phyloP scores from a whole-genome alignment of 2,329 filamentous ascomycete species.

The Pseudogymnoascus sp. region DNA sequence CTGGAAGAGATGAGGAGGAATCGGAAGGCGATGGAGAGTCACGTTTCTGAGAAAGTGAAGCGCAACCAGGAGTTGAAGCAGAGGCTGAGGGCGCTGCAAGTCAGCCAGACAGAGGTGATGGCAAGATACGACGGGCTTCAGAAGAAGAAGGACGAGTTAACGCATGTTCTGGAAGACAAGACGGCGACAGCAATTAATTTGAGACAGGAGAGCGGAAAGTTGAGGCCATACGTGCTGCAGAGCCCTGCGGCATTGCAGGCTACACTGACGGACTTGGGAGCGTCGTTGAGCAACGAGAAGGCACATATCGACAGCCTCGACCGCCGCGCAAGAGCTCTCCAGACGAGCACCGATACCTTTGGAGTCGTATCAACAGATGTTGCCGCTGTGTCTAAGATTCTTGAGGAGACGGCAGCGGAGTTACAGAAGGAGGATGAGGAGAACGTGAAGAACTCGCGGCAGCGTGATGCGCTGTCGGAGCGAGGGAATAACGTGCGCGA shows the following conservation, averaged over 20 bases:
- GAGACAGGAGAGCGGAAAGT: conserved; percentile 77
- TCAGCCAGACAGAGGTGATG: conserved; percentile 74
- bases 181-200: conserved; percentile 60
- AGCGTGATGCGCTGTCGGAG: conserved; percentile 80
- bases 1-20: conserved; percentile 75
- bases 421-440: conserved; percentile 88
- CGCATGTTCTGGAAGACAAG: conserved; percentile 62
- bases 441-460: conserved; percentile 66
- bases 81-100: conserved; percentile 68
- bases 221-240: conserved; percentile 86
- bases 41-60: conserved; percentile 75
- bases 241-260: conserved; percentile 77
- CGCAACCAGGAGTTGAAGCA: conserved; percentile 83
- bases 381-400: conserved; percentile 74
- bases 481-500: conserved; percentile 83
- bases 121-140: conserved; percentile 77
- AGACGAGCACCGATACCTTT: conserved; percentile 89
- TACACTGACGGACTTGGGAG: conserved; percentile 70
- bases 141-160: conserved; percentile 68
- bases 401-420: conserved; percentile 81
- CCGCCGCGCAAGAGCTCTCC: conserved; percentile 75
- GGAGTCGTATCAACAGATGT: conserved; percentile 77
- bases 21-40: conserved; percentile 68
- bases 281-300: conserved; percentile 70
- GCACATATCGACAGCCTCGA: conserved; percentile 81